phyloP scores from a whole-genome alignment of 495 filamentous ascomycete genomes.

The Penicillium lividum region DNA sequence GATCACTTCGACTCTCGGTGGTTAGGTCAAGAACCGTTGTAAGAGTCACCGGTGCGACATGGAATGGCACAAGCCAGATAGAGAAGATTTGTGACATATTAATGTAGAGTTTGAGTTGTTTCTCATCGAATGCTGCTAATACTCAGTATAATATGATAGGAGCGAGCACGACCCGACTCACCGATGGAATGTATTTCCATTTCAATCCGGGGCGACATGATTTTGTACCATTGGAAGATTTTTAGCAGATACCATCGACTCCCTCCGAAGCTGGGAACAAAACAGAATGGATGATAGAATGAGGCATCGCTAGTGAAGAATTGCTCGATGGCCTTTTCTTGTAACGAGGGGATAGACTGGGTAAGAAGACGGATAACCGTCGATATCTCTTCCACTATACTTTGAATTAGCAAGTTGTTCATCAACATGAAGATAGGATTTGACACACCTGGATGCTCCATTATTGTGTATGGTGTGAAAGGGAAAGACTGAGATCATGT shows the following conservation, averaged over 20 bases:
- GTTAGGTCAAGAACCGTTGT: conserved; percentile 71
- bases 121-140: conserved; percentile 66
- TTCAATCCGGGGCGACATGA: conserved; percentile 73
- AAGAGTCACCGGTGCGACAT: conserved; percentile 64
- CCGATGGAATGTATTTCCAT: conserved; percentile 69
- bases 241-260: conserved; percentile 61
- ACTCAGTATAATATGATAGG: background rate
- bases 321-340: conserved; percentile 60
- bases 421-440: too few relatives aligned
- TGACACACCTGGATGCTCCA: too few relatives aligned
- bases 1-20: conserved; percentile 23
- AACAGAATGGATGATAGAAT: conserved; percentile 82
- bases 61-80: conserved; percentile 74
- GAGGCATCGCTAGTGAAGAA: conserved; percentile 70
- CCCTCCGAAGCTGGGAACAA: conserved; percentile 58
- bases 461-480: too few relatives aligned
- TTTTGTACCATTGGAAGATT: conserved; percentile 86
- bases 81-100: conserved; percentile 70
- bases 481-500: too few relatives aligned
- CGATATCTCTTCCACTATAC: conserved; percentile 54
- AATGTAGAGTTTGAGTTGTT: conserved; percentile 66
- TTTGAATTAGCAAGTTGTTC: background rate
- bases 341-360: conserved; percentile 61
- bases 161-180: conserved; percentile 31
- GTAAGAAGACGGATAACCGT: conserved; percentile 65